Percentiles rank a stretch among this genome's conserved stretches.
phyloP scores from a whole-genome alignment of 306 rosid species.

The Vigna angularis region DNA sequence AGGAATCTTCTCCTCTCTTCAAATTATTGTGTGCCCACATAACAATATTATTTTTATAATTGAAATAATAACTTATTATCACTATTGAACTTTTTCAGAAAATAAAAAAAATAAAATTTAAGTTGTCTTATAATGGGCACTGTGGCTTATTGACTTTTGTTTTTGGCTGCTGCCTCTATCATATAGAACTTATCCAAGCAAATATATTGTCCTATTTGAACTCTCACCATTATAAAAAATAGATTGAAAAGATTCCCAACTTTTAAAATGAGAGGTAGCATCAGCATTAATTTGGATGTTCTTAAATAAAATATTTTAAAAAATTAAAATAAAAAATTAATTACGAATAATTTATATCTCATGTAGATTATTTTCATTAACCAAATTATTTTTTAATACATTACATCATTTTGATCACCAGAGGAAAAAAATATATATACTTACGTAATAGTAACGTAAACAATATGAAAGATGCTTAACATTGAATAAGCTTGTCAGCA shows the following conservation, averaged over 20 bases:
- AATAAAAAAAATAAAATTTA: not conserved
- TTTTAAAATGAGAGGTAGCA: no score
- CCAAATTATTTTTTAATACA: no score
- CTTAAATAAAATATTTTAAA: no score
- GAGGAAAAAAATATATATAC: no score
- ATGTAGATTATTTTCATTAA: no score
- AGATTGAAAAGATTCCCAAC: constrained; percentile 17
- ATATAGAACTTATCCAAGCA: not conserved
- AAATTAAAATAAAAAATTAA: no score
- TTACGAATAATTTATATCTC: no score
- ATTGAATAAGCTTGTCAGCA: not conserved
- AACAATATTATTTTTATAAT: not conserved
- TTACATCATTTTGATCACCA: no score
- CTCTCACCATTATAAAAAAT: not conserved
- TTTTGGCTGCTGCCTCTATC: not conserved
- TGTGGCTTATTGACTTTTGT: not conserved
- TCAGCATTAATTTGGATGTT: no score
- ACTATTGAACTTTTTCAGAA: not conserved
- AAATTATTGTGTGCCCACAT: not conserved
- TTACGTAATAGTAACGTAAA: not conserved
- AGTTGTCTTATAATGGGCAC: not conserved
- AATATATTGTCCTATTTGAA: constrained; percentile 1
- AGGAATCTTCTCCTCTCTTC: constrained; percentile 21
- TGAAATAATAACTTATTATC: not conserved
- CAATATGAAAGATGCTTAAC: not conserved